Percentiles rank a stretch among this genome's conserved stretches.
These are phyloP conservation scores for Pouteria glomerata DNA, from an alignment of 148 eudicot genomes.

Conservation along the genomic window DNA sequence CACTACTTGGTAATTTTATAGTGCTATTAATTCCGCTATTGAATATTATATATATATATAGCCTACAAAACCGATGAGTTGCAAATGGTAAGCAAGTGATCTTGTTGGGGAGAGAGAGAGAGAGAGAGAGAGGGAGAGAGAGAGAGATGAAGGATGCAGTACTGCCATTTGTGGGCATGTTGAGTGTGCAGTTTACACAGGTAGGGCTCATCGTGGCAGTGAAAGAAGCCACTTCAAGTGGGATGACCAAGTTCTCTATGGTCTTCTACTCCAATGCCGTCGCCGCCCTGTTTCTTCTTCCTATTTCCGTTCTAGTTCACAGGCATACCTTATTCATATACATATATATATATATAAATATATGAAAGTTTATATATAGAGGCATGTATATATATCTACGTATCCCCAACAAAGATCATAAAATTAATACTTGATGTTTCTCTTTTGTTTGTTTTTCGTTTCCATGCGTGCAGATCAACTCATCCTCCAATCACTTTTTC, in stretches of 20 bases:
- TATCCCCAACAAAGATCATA: too few species aligned
- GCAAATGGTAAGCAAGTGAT: too few species aligned
- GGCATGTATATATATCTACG: too few species aligned
- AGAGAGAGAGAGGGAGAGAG: too few species aligned
- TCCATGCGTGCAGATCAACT: slow-evolving; percentile 35
- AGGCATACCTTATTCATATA: slow-evolving; percentile 28
- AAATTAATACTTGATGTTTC: neutral
- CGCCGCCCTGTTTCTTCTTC: slow-evolving; percentile 64
- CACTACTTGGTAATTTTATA: too few species aligned
- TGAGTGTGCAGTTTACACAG: slow-evolving; percentile 19
- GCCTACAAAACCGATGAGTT: too few species aligned
- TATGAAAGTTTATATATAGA: too few species aligned
- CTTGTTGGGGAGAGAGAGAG: too few species aligned
- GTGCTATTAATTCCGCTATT: too few species aligned
- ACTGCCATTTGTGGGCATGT: slow-evolving; percentile 46
- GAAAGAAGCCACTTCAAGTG: slow-evolving; percentile 47
- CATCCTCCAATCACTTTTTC: slow-evolving; percentile 44
- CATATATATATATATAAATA: neutral
- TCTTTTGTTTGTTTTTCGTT: slow-evolving; percentile 11
- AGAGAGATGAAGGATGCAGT: slow-evolving; percentile 23
- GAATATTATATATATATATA: too few species aligned
- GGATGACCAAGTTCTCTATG: slow-evolving; percentile 69
- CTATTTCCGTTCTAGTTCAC: slow-evolving; percentile 48
- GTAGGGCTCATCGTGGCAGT: slow-evolving; percentile 31
- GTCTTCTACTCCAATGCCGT: slow-evolving; percentile 71